Evolutionary conservation across 1,284 basidiomycete species (phyloP), one percentile per base, ranked within the genome.

Genomic region (Peniophora sp.): DNA sequence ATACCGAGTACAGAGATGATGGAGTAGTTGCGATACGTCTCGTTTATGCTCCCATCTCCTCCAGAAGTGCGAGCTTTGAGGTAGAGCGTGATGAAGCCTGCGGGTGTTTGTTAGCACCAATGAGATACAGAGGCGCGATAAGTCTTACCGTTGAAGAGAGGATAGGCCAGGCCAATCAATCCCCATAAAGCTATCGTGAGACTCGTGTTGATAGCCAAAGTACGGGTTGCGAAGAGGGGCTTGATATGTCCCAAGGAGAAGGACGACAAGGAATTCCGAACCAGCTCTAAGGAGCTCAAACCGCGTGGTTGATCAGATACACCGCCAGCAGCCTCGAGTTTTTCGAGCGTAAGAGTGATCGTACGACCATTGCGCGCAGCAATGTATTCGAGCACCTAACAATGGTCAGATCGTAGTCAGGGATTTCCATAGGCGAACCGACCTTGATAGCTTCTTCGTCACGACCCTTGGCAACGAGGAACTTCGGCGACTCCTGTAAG

Each of bases 401-500:
- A 22, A 16, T 16, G 5, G 39, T 41, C 39, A 41, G 20, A 6
- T 6, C 39, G 20, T 20, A 19, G 16, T 16, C 19, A 9, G 14
- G n/a, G n/a, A 48, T 22, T 41, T 12, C 19, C 9, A 47, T 24
- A 59, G 56, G n/a, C 51, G 36, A 17, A 50, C 58, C 48, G 55
- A 78, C 77, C 50, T 67, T 61, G 23, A 83, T 62, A 14, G 79
- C 81, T 47, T 81, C 79, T 52, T 70, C 67, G 58, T 83, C 81
- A 25, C 75, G 69, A 10, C 78, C 78, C 57, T 77, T 73, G 1
- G 72, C 76, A 43, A 79, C 63, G 19, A 82, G 67, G 60, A 74
- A 84, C 60, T 84, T 84, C 22, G 82, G 75, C 12, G 78, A 80
- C 60, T 84, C 82, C 53, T 77, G 72, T 20, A 84, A 66, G 47